Evolutionary conservation across 768 basidiomycete species (phyloP), one percentile per base, ranked within the genome.

Genomic region (Amanita exitialis): DNA sequence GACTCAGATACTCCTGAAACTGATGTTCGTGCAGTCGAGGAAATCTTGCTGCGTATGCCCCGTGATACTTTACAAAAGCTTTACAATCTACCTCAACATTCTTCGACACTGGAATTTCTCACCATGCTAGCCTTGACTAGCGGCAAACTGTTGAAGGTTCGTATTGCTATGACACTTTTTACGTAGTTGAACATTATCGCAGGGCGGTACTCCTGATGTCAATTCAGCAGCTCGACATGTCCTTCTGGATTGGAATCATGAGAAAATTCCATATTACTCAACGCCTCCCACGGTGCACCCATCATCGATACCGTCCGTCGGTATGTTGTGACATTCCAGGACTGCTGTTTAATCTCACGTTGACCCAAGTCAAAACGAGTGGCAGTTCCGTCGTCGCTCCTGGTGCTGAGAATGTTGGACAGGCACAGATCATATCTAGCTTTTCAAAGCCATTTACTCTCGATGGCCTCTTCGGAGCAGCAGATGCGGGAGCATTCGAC

Each of bases 171-270:
- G 48, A 32, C 7, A 20, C 25, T 41, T 36, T 25, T 44, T 42
- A 16, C 23, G 27, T 38, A 16, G 36, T 21, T 52, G 20, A 32
- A 20, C 37, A 13, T 23, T 18, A 10, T 41, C 51, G 39, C 52
- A 90, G 86, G 93, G 93, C 27, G 95, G 95, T 44, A 86, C 91
- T 0, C 94, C 95, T 1, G 92, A 97, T 64, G 64, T 94, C 28
- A 79, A 84, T 38, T 73, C 86, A 5, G 78, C 91, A 0, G 91
- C 94, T 0, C 82, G 90, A 28, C 80, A 85, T 12, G 76, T 97
- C 20, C 66, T 97, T 1, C 78, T 73, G 44, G 93, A 99, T 62
- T 99, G 95, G 94, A 97, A 97, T 59, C 81, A 90, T 52, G 92
- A 96, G 64, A 95, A 91, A 61, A 95, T 97, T 9, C 86, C 90